These are phyloP conservation scores for Podospora fimiseda DNA, from an alignment of 495 filamentous ascomycete species.

Conservation along the genomic window DNA sequence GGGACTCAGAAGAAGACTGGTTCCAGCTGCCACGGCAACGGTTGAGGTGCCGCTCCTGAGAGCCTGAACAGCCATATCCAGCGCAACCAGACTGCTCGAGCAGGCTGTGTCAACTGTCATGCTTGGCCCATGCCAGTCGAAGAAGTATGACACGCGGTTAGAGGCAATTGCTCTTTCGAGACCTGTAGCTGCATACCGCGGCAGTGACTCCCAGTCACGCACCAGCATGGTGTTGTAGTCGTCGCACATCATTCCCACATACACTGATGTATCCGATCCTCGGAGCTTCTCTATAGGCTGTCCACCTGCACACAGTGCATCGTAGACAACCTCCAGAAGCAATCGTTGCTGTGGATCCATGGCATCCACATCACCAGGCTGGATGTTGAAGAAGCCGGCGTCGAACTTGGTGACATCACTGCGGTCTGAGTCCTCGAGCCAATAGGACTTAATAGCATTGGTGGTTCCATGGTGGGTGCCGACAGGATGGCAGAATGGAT, in stretches of 20 bases:
- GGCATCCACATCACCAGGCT: slow-evolving; percentile 51
- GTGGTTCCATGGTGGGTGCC: too few species aligned
- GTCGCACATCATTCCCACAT: slow-evolving; percentile 19
- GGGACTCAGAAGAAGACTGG: slow-evolving; percentile 45
- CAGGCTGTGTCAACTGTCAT: slow-evolving; percentile 48
- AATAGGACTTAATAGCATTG: too few species aligned
- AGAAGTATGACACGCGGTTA: slow-evolving; percentile 47
- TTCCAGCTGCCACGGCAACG: slow-evolving; percentile 43
- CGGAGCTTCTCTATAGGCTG: background rate
- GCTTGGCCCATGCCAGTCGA: slow-evolving; percentile 39
- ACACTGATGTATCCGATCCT: background rate
- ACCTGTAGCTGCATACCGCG: slow-evolving; percentile 44
- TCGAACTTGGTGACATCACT: too few species aligned
- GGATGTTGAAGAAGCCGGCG: slow-evolving; percentile 53
- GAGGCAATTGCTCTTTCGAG: slow-evolving; percentile 29
- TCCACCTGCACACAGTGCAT: slow-evolving; percentile 62
- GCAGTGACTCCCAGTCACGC: slow-evolving; percentile 2
- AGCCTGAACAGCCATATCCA: slow-evolving; percentile 45
- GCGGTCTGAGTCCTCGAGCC: too few species aligned
- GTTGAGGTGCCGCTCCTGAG: slow-evolving; percentile 32
- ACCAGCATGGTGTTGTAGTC: slow-evolving; percentile 21
- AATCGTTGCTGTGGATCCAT: slow-evolving; percentile 70
- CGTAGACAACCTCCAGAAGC: slow-evolving; percentile 66
- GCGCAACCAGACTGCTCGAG: slow-evolving; percentile 43
- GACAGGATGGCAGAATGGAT: too few species aligned